Evolutionary conservation across 1,139 yeast species (phyloP), one percentile per base, ranked within the genome.

Genomic region (Kodamaea sp.): DNA sequence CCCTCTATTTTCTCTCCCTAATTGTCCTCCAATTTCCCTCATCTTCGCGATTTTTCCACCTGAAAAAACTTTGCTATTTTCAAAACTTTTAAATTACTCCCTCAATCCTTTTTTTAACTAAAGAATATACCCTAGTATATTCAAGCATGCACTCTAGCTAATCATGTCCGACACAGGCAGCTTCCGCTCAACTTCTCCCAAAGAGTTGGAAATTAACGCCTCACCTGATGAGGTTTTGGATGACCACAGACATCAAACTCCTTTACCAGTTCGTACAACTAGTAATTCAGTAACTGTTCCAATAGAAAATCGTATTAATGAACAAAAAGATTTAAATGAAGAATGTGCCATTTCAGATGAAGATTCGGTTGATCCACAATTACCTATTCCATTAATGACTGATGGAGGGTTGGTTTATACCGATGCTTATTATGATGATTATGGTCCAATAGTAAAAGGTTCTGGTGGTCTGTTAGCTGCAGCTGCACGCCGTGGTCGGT

Each of bases 161-260:
- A 23, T 27, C 27, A 75, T 75, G 79, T 70, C 79, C 37, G 76
- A 71, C 53, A 56, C 67, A 22, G 76, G 71, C 52, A 67, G 71
- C 49, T 64, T 57, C 50, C 61, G 63, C 48, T 60, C 73, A 29
- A 58, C 57, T n/a, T 60, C 65, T 32, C 67, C 65, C 25, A 39
- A 46, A 35, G 43, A 48, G 35, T 30, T 46, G 34, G 39, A 43
- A 36, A 49, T 63, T 39, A 59, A 67, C 31, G 57, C 61, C 25
- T 59, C 65, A 41, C 70, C 74, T 20, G 79, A 74, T 47, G 75
- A 73, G 31, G 71, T 67, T 30, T 61, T 79, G 40, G 71, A 77
- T 47, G 84, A 79, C 55, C 84, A 79, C 54, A 67, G 84, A 42
- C 59, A 72, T 54, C 81, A 78, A 50, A 64, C 71, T 12, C 66